Evolutionary conservation across 2,329 filamentous ascomycete genomes (phyloP).

Genomic region (Scorias spongiosa): DNA sequence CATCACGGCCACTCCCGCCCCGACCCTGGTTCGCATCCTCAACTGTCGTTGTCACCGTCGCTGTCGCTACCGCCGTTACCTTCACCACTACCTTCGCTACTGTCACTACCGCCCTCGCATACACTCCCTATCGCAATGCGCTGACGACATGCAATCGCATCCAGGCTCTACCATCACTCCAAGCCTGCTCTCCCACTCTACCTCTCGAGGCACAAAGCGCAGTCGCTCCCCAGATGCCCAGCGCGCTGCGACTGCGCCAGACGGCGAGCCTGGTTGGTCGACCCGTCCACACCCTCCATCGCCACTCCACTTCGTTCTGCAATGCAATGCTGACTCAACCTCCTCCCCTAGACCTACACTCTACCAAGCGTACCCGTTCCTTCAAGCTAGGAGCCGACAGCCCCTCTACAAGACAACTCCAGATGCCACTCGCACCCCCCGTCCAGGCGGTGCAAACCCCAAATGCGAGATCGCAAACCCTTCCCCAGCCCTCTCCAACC

Average conservation of each 20-base stretch:
- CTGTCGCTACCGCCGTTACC: background rate
- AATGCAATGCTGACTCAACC: background rate
- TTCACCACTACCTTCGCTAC: background rate
- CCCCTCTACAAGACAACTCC: constrained; percentile 17
- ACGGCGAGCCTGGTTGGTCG: constrained; percentile 54
- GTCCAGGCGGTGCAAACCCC: constrained; percentile 35
- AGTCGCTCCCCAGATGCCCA: constrained; percentile 59
- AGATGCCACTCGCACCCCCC: constrained; percentile 35
- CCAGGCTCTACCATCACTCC: background rate
- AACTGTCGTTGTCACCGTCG: no score
- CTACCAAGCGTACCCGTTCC: constrained; percentile 14
- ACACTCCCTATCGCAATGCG: background rate
- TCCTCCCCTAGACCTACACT: background rate
- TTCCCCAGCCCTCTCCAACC: constrained; percentile 37
- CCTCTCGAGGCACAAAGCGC: constrained; percentile 59
- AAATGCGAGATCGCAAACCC: constrained; percentile 35
- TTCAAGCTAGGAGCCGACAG: constrained; percentile 5
- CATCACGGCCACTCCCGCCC: no score
- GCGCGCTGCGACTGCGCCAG: constrained; percentile 25
- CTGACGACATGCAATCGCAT: background rate
- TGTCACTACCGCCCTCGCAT: background rate
- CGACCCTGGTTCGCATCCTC: no score
- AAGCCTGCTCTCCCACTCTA: constrained; percentile 26
- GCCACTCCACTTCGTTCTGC: background rate
- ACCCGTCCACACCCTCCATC: constrained; percentile 30